These are phyloP conservation scores for Adansonia grandidieri DNA, from an alignment of 441 rosid genomes.

Conservation along the genomic window DNA sequence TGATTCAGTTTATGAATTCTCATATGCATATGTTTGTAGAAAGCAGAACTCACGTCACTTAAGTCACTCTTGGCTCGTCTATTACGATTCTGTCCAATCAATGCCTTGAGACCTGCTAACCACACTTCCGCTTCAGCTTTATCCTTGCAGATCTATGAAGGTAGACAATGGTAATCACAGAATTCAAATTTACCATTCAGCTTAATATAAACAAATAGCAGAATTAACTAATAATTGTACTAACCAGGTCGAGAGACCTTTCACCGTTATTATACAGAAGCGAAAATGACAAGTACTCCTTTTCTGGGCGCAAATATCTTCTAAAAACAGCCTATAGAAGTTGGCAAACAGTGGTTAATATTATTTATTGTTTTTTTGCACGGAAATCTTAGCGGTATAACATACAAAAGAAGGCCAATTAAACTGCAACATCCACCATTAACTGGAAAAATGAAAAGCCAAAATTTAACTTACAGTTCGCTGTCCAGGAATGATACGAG, in stretches of 20 bases:
- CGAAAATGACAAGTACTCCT: constrained; percentile 89
- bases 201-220: background rate
- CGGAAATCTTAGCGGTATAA: background rate
- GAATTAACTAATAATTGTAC: constrained; percentile 34
- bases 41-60: constrained; percentile 60
- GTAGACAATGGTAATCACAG: constrained; percentile 25
- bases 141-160: constrained; percentile 82
- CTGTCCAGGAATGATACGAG: constrained; percentile 77
- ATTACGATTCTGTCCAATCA: constrained; percentile 50
- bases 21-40: background rate
- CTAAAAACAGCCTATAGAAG: constrained; percentile 75
- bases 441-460: constrained; percentile 2
- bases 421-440: constrained; percentile 19
- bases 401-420: constrained; percentile 21
- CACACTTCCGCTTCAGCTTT: constrained; percentile 91
- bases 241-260: constrained; percentile 91
- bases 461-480: constrained; percentile 70
- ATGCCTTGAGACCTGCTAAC: constrained; percentile 74
- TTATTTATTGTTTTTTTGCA: background rate
- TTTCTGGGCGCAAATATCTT: constrained; percentile 91
- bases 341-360: constrained; percentile 15
- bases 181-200: constrained; percentile 24
- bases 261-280: constrained; percentile 84
- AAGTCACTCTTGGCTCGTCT: constrained; percentile 70
- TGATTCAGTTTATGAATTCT: background rate